Percentiles rank a stretch among this genome's conserved stretches.
Evolutionary conservation across 2,329 filamentous ascomycete species (phyloP).

Genomic region (Colletotrichum gloeosporioides): DNA sequence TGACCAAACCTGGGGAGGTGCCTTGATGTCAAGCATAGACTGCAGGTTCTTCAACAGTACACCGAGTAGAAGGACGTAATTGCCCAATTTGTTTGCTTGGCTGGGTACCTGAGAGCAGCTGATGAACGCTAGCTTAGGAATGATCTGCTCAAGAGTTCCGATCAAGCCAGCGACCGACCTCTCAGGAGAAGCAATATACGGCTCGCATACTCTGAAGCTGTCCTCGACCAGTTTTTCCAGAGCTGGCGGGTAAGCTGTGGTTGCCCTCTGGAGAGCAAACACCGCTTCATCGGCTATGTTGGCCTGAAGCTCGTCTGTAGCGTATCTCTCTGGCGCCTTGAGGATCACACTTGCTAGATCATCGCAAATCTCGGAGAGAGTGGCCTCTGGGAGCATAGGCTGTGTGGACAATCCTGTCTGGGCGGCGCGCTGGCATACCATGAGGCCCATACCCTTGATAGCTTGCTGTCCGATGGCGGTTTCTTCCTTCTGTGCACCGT

Average conservation of each 20-base stretch:
- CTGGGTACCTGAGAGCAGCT: conserved; percentile 49
- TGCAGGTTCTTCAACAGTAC: conserved; percentile 40
- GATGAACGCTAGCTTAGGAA: conserved; percentile 52
- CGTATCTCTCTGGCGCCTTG: conserved; percentile 27
- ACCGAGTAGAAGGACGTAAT: conserved; percentile 45
- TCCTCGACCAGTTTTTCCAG: conserved; percentile 37
- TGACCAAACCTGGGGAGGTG: conserved; percentile 39
- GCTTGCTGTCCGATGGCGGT: conserved; percentile 48
- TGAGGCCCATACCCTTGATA: conserved; percentile 49
- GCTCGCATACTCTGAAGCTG: conserved; percentile 3
- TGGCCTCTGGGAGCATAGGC: conserved; percentile 14
- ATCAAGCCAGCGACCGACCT: background rate
- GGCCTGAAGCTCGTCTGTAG: conserved; percentile 1
- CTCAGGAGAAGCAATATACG: conserved; percentile 4
- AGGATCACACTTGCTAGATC: conserved; percentile 29
- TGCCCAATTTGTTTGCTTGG: conserved; percentile 33
- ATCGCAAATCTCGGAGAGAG: conserved; percentile 40
- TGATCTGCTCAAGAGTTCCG: conserved; percentile 36
- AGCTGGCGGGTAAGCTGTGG: conserved; percentile 38
- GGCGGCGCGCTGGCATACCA: conserved; percentile 45
- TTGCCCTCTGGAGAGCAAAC: conserved; percentile 43
- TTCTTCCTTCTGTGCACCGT: conserved; percentile 39
- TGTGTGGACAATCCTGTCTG: conserved; percentile 10
- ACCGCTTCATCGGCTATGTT: conserved; percentile 45
- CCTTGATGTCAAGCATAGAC: conserved; percentile 36